Evolutionary conservation across 306 rosid genomes (phyloP), one percentile per base, ranked within the genome.

Genomic region (Malus sylvestris): DNA sequence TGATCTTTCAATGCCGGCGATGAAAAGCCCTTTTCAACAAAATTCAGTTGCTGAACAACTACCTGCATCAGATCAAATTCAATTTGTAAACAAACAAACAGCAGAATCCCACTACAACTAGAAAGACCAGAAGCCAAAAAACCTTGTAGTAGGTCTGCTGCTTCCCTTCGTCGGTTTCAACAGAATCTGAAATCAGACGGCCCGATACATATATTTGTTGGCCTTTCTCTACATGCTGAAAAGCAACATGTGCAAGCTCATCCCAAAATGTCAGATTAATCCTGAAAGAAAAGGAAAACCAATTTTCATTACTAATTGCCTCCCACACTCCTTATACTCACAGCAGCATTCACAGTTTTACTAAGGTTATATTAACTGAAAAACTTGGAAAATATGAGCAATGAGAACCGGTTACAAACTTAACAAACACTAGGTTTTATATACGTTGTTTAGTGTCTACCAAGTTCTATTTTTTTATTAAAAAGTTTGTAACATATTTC

Each of bases 111-210:
- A 63, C 27, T 30, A 13, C 25, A 69, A 51, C 68, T 13, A n/a
- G 4, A 76, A 68, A 16, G 23, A 68, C 46, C 20, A 12, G 9
- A 29, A 59, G 61, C 67, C 69, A 67, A 69, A 70, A 10, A 76
- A 94, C 99, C 99, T 95, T 92, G 80, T 92, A 91, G 86, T 92
- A 92, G 25, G 89, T 89, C 81, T 86, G 91, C 72, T 85, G 91
- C 79, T 89, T 95, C 23, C 99, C 97, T 1, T 91, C 92, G 35
- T 76, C 89, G 71, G 49, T 76, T 73, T 91, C 97, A 53, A 91
- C 89, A n/a, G 90, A 74, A 81, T 95, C 97, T 3, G 92, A 72
- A 19, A 89, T 81, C 68, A 95, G 82, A 62, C 97, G 97, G 29
- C 99, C 99, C 10, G 86, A 81, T 25, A 95, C 96, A 74, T 83